Evolutionary conservation across 2,329 filamentous ascomycete species (phyloP), one percentile per base, ranked within the genome.

Genomic region (Sphaerulina musiva): DNA sequence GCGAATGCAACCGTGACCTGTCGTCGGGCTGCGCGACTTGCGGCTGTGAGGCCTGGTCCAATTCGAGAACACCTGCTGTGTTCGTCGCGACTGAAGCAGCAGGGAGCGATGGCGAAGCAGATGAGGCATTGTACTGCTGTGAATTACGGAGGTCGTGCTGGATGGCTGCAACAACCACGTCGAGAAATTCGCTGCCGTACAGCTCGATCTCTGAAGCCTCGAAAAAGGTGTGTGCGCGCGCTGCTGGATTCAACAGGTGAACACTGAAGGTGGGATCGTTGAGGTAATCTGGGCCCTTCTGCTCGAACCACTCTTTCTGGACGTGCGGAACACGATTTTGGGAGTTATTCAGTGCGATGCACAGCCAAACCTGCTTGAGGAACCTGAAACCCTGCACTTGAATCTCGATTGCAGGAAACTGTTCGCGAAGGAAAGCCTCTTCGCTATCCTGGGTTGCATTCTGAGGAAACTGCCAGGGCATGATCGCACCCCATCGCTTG

Each of bases 321-420:
- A 67, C 57, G 9, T 38, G 45, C n/a, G 63, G 63, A 20, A 68
- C 49, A 32, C 65, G 62, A 9, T 41, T 41, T 17, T 66, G 45
- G 23, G 61, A 50, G 46, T 71, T 71, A 54, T 59, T 69, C n/a
- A 63, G 26, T 2, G 68, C 67, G 52, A 64, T 62, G 26, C 48
- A 59, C 51, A 63, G 64, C 58, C 65, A 68, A 12, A 63, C 68
- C 45, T 69, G 64, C 59, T 69, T 69, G 48, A 71, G 61, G 46
- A 71, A 71, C n/a, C 59, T 52, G 54, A 59, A 68, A 46, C 67
- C 65, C 53, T 67, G 66, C 54, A 64, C 55, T 47, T 62, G 60
- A 41, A 66, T 59, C 20, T 68, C 65, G 12, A 49, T 39, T 7
- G 63, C 59, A 49, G 42, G 55, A 54, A 70, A 70, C 34, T 53